These are phyloP conservation scores for Fusarium paranaense DNA, from an alignment of 2,329 filamentous ascomycete species.

Conservation along the genomic window DNA sequence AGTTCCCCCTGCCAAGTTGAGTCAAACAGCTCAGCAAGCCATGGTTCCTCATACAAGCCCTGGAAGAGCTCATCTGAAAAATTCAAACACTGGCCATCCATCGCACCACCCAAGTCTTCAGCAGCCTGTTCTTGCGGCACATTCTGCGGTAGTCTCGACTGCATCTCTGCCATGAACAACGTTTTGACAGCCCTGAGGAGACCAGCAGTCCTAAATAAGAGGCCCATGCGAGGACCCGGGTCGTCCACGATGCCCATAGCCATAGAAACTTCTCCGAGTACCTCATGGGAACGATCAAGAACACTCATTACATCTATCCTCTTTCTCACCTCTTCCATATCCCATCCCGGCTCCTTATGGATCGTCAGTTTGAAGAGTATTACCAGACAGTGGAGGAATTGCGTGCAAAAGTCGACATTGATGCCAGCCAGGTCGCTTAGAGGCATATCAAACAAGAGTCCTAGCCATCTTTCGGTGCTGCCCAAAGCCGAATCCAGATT, in stretches of 20 bases:
- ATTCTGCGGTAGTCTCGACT: background rate
- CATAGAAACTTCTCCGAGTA: background rate
- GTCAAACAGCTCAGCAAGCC: conserved; percentile 22
- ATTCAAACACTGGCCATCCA: background rate
- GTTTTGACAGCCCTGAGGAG: conserved; percentile 26
- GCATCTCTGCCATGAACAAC: conserved; percentile 23
- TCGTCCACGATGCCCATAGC: conserved; percentile 17
- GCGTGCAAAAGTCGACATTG: conserved; percentile 29
- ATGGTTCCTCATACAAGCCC: conserved; percentile 16
- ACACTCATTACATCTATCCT: conserved; percentile 22
- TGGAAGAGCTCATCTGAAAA: conserved; percentile 11
- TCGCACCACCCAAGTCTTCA: background rate
- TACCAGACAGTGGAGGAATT: conserved; percentile 23
- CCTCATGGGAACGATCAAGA: conserved; percentile 16
- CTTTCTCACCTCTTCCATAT: conserved; percentile 11
- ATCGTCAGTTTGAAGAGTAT: conserved; percentile 29
- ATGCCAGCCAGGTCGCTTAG: conserved; percentile 19
- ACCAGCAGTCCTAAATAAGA: conserved; percentile 16
- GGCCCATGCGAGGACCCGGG: conserved; percentile 6
- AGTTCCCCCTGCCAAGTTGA: background rate
- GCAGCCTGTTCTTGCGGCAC: background rate
- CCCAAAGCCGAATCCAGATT: conserved; percentile 19
- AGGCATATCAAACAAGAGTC: background rate
- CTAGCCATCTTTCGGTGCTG: conserved; percentile 14
- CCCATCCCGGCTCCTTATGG: conserved; percentile 19